A percentile compares a stretch with the other conserved stretches of the same genome.
Evolutionary conservation across 768 basidiomycete species (phyloP).

Genomic region (Coprinellus micaceus): DNA sequence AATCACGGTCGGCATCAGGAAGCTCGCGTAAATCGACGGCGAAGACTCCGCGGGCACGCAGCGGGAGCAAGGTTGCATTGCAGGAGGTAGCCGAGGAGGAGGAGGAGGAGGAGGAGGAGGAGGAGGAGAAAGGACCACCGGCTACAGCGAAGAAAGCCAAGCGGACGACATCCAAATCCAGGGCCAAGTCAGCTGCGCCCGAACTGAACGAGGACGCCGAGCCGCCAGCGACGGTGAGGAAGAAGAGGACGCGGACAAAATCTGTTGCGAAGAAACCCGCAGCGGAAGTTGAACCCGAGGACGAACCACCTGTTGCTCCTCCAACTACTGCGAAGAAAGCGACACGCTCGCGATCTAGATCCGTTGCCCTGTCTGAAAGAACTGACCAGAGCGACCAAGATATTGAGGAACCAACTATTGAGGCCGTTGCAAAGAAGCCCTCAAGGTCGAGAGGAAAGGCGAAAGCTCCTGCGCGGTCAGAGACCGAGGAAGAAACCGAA

Average conservation of each 20-base stretch:
- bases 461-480: slow-evolving; percentile 16
- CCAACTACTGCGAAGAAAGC: slow-evolving; percentile 8
- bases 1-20: slow-evolving; percentile 4
- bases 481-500: slow-evolving; percentile 20
- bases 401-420: slow-evolving; percentile 9
- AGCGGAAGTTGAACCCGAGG: slow-evolving; percentile 8
- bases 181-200: neutral
- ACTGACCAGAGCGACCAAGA: slow-evolving; percentile 7
- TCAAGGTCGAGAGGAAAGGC: slow-evolving; percentile 19
- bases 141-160: slow-evolving; percentile 12
- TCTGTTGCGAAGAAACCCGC: slow-evolving; percentile 20
- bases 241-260: slow-evolving; percentile 19
- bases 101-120: slow-evolving; percentile 6
- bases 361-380: neutral
- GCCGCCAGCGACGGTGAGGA: neutral
- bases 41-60: slow-evolving; percentile 25
- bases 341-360: neutral
- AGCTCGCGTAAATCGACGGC: slow-evolving; percentile 3
- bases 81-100: slow-evolving; percentile 12
- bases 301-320: neutral
- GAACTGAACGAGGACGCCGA: slow-evolving; percentile 16
- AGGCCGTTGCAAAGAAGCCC: slow-evolving; percentile 5
- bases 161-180: slow-evolving; percentile 11
- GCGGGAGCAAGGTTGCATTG: slow-evolving; percentile 12
- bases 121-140: slow-evolving; percentile 1